These are phyloP conservation scores for Grammothele lineata DNA, from an alignment of 768 basidiomycete species.

Conservation along the genomic window DNA sequence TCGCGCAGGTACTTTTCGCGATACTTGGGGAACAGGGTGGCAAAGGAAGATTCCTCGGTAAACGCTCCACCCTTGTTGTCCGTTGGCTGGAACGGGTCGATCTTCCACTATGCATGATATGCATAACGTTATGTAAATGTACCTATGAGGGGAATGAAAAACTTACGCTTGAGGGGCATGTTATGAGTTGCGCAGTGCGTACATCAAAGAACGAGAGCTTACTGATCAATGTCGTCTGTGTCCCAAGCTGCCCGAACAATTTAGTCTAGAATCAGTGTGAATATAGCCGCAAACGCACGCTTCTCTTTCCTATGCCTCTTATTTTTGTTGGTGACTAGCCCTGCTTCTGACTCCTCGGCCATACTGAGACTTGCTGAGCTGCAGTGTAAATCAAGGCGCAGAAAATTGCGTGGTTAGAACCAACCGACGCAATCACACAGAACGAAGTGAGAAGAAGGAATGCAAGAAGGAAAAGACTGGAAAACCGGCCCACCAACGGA, in stretches of 20 bases:
- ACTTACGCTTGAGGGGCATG: slow-evolving; percentile 27
- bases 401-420: too few species aligned
- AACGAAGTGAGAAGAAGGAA: too few species aligned
- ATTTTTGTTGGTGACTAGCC: slow-evolving; percentile 65
- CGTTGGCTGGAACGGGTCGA: slow-evolving; percentile 67
- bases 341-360: slow-evolving; percentile 11
- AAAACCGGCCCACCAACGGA: too few species aligned
- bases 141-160: too few species aligned
- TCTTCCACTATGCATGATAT: slow-evolving; percentile 79
- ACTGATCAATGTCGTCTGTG: slow-evolving; percentile 99
- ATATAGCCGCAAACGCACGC: slow-evolving; percentile 51
- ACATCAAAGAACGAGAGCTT: slow-evolving; percentile 32
- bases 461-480: too few species aligned
- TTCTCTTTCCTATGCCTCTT: slow-evolving; percentile 92
- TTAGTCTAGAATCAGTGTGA: slow-evolving; percentile 4
- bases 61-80: slow-evolving; percentile 85
- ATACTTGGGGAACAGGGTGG: slow-evolving; percentile 97
- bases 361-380: too few species aligned
- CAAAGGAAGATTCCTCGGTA: slow-evolving; percentile 95
- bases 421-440: too few species aligned
- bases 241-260: slow-evolving; percentile 78
- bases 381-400: too few species aligned
- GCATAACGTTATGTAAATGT: too few species aligned
- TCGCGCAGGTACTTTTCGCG: slow-evolving; percentile 95
- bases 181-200: background rate